Conservation (phyloP, 108 stramenopile genomes). For the Hondaea fermentalgiana region DNA sequence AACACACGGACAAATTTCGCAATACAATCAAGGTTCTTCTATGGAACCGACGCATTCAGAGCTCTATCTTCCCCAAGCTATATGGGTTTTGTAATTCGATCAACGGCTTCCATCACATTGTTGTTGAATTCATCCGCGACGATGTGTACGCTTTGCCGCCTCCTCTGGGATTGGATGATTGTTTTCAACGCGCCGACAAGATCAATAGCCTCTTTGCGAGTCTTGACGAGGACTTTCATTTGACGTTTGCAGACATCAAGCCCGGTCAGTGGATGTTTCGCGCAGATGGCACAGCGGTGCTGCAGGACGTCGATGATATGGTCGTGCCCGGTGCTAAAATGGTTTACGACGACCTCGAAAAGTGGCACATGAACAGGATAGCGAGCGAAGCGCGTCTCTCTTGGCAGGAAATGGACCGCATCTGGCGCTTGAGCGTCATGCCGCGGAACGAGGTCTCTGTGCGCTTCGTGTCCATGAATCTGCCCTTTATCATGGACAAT, state of each 20-base stretch:
- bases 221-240: not conserved
- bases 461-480: not conserved
- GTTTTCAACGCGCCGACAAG: not conserved
- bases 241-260: not conserved
- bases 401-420: not conserved
- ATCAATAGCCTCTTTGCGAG: not conserved
- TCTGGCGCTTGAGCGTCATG: not conserved
- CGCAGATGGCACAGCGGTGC: not conserved
- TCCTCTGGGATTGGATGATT: not conserved
- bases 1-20: slow-evolving; percentile 9
- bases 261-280: not conserved
- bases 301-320: slow-evolving; percentile 8
- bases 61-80: not conserved
- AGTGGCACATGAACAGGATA: not conserved
- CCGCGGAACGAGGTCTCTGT: not conserved
- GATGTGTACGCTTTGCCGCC: not conserved
- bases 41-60: not conserved
- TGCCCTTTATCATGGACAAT: not conserved
- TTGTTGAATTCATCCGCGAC: not conserved
- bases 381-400: not conserved
- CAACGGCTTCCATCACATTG: not conserved
- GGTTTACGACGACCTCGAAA: not conserved
- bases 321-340: not conserved
- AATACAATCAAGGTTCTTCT: not conserved
- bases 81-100: not conserved